A percentile compares a stretch with the other conserved stretches of the same genome.
phyloP scores from a whole-genome alignment of 2,329 filamentous ascomycete genomes.

The Clonostachys chloroleuca region DNA sequence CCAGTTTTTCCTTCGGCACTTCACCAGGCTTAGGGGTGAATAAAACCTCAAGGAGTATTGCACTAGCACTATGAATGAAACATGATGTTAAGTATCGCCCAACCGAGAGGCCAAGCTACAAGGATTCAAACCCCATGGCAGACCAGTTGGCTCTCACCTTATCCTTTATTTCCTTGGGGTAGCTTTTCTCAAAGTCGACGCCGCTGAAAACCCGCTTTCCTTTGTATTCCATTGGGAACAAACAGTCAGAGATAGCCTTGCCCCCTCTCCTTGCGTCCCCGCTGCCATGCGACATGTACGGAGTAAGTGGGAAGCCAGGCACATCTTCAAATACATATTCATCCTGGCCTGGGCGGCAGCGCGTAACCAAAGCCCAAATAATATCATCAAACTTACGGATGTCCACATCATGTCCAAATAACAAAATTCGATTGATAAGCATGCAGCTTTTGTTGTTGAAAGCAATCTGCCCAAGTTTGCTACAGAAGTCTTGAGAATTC shows the following conservation, averaged over 20 bases:
- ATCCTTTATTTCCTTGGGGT: conserved; percentile 30
- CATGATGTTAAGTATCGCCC: no score
- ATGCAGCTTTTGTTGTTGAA: conserved; percentile 33
- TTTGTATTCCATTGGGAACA: conserved; percentile 36
- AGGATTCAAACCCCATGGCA: no score
- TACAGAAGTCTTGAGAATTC: conserved; percentile 28
- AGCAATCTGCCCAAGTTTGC: conserved; percentile 33
- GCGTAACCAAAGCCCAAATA: conserved; percentile 41
- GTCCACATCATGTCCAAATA: conserved; percentile 45
- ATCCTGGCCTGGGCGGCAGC: conserved; percentile 36
- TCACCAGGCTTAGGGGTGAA: no score
- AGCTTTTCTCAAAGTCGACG: conserved; percentile 23
- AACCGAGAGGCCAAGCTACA: no score
- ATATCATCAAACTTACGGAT: conserved; percentile 38
- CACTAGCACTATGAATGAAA: no score
- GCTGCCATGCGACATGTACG: conserved; percentile 39
- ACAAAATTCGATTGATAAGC: conserved; percentile 34
- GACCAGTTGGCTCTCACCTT: conserved; percentile 19
- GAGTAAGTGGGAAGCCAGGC: conserved; percentile 34
- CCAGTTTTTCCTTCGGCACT: no score
- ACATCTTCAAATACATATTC: conserved; percentile 40
- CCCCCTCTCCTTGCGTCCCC: conserved; percentile 24
- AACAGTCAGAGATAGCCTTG: conserved; percentile 39
- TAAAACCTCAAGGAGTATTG: no score
- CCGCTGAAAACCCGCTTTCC: conserved; percentile 20